A percentile compares a stretch with the other conserved stretches of the same genome.
phyloP scores from a whole-genome alignment of 2,329 filamentous ascomycete genomes.

The Hypocrella siamensis region DNA sequence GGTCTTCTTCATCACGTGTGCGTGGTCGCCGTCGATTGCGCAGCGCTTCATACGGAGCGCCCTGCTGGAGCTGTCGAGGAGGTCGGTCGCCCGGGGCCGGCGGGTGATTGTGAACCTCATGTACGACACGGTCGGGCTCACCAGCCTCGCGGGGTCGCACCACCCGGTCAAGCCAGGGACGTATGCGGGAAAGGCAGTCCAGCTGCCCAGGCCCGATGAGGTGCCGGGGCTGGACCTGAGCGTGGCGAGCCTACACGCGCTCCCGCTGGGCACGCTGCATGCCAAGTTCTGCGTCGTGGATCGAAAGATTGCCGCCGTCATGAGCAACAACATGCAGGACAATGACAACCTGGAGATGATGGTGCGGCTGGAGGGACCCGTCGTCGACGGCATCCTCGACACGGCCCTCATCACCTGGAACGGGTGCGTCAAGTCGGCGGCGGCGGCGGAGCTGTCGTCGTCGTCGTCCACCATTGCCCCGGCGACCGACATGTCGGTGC shows the following conservation, averaged over 20 bases:
- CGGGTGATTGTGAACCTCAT: slow-evolving; percentile 56
- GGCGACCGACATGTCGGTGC: neutral
- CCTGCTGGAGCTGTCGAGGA: slow-evolving; percentile 50
- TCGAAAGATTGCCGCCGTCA: slow-evolving; percentile 50
- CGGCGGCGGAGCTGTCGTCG: neutral
- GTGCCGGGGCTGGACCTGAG: slow-evolving; percentile 58
- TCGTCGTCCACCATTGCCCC: neutral
- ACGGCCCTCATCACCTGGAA: slow-evolving; percentile 60
- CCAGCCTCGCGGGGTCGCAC: slow-evolving; percentile 51
- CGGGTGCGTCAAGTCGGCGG: slow-evolving; percentile 1
- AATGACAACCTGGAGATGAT: slow-evolving; percentile 77
- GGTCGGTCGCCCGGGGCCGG: slow-evolving; percentile 40
- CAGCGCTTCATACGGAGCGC: slow-evolving; percentile 52
- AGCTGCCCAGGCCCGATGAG: slow-evolving; percentile 45
- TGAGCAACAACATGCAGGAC: slow-evolving; percentile 67
- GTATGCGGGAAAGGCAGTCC: slow-evolving; percentile 41
- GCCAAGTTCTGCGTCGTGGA: slow-evolving; percentile 68
- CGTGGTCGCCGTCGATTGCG: slow-evolving; percentile 56
- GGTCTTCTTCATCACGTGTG: slow-evolving; percentile 61
- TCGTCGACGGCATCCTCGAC: slow-evolving; percentile 64
- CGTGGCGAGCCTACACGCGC: slow-evolving; percentile 57
- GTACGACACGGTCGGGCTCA: slow-evolving; percentile 54
- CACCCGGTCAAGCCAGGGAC: slow-evolving; percentile 40
- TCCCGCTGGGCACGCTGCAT: slow-evolving; percentile 60
- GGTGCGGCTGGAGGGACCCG: slow-evolving; percentile 57